A percentile compares a stretch with the other conserved stretches of the same genome.
Conservation (phyloP, 2,329 filamentous ascomycete genomes). For the Sclerotinia glacialis region DNA sequence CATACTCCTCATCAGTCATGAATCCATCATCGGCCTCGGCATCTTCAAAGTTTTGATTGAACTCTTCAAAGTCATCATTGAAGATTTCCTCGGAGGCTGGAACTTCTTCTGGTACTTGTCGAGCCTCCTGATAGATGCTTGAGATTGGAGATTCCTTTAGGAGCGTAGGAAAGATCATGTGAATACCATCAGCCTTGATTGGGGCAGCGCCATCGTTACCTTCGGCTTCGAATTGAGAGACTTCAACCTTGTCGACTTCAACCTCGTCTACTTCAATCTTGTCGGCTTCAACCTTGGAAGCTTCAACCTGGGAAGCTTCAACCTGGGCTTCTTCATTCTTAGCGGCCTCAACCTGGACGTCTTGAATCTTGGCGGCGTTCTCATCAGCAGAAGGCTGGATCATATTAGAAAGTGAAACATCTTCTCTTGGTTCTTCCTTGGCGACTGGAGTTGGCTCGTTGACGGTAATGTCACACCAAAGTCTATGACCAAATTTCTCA, state of each 20-base stretch:
- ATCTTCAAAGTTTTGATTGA: conserved; percentile 53
- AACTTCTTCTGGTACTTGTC: conserved; percentile 47
- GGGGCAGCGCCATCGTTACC: neutral
- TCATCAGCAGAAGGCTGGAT: neutral
- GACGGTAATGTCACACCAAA: conserved; percentile 92
- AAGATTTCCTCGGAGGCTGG: conserved; percentile 40
- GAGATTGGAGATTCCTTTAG: conserved; percentile 87
- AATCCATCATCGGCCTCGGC: conserved; percentile 70
- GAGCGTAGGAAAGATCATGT: conserved; percentile 96
- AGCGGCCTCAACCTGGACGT: neutral
- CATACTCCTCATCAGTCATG: conserved; percentile 96
- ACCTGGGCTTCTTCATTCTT: neutral
- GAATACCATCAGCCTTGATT: conserved; percentile 48
- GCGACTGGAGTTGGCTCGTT: conserved; percentile 39
- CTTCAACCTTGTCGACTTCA: neutral
- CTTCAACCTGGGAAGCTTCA: neutral
- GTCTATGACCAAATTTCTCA: conserved; percentile 80
- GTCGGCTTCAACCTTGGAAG: neutral
- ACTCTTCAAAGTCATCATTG: conserved; percentile 46
- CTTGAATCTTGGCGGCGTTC: neutral
- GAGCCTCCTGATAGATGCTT: conserved; percentile 68
- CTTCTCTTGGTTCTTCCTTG: conserved; percentile 43
- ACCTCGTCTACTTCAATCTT: neutral
- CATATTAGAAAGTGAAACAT: conserved; percentile 22
- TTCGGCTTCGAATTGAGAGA: neutral